Conservation (phyloP, 257 asterid species). For the Solanum appendiculatum region DNA sequence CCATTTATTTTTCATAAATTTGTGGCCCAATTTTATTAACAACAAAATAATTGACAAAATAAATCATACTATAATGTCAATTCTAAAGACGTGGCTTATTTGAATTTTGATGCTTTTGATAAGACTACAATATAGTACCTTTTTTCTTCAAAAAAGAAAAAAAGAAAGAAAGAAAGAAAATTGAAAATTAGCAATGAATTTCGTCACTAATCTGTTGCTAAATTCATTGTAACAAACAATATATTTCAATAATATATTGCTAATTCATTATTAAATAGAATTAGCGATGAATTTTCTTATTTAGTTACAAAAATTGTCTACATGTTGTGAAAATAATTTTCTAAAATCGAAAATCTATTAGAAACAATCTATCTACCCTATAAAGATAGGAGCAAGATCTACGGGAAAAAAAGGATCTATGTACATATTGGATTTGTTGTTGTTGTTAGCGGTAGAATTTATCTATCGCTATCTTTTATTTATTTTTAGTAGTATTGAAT, state of each 20-base stretch:
- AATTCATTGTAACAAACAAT: background rate
- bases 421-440: background rate
- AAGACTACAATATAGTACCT: background rate
- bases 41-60: background rate
- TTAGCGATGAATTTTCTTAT: rapidly evolving
- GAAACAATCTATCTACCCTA: rapidly evolving
- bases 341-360: background rate
- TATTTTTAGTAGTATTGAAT: background rate
- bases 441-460: background rate
- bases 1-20: background rate
- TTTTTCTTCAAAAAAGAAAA: background rate
- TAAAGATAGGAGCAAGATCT: too few species aligned
- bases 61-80: background rate
- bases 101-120: background rate
- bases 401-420: too few species aligned
- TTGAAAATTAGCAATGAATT: background rate
- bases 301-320: background rate
- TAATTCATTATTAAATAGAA: background rate
- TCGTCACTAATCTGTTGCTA: background rate
- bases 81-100: background rate
- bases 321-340: too few species aligned
- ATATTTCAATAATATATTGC: too few species aligned
- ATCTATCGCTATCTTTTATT: background rate
- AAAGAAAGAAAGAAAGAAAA: too few species aligned
- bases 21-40: background rate